phyloP scores from a whole-genome alignment of 2,329 filamentous ascomycete genomes.

The Colletotrichum lentis region DNA sequence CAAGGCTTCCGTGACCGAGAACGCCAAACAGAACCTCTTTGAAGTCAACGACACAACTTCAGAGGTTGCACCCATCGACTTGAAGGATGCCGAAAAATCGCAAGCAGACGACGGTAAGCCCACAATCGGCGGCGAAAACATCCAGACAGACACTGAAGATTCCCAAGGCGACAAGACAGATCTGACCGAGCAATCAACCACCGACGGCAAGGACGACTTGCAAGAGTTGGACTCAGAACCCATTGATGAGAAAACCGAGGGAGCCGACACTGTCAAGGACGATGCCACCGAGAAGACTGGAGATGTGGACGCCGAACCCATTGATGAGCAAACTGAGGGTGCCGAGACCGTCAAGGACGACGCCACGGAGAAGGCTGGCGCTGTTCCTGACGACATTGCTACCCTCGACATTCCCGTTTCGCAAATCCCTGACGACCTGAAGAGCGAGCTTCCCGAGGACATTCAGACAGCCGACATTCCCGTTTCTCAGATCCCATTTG shows the following conservation, averaged over 20 bases:
- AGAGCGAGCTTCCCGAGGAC: conserved; percentile 37
- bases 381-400: conserved; percentile 26
- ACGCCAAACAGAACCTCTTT: conserved; percentile 39
- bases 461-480: conserved; percentile 36
- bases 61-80: conserved; percentile 36
- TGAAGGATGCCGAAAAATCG: conserved; percentile 33
- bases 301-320: conserved; percentile 29
- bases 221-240: conserved; percentile 35
- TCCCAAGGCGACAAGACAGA: conserved; percentile 37
- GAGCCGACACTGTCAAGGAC: conserved; percentile 21
- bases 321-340: conserved; percentile 26
- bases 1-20: conserved; percentile 28
- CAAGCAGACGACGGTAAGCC: conserved; percentile 33
- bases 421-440: conserved; percentile 25
- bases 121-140: conserved; percentile 32
- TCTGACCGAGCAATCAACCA: conserved; percentile 30
- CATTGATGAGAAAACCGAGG: conserved; percentile 25
- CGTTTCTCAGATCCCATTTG: conserved; percentile 31
- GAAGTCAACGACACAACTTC: conserved; percentile 36
- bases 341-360: conserved; percentile 27
- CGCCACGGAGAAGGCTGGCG: conserved; percentile 16
- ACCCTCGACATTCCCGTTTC: conserved; percentile 31
- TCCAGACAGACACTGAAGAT: conserved; percentile 36
- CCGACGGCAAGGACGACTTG: conserved; percentile 28
- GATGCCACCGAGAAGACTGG: conserved; percentile 22